Evolutionary conservation across 768 basidiomycete species (phyloP), one percentile per base, ranked within the genome.

Genomic region (Botryobasidium botryosum): DNA sequence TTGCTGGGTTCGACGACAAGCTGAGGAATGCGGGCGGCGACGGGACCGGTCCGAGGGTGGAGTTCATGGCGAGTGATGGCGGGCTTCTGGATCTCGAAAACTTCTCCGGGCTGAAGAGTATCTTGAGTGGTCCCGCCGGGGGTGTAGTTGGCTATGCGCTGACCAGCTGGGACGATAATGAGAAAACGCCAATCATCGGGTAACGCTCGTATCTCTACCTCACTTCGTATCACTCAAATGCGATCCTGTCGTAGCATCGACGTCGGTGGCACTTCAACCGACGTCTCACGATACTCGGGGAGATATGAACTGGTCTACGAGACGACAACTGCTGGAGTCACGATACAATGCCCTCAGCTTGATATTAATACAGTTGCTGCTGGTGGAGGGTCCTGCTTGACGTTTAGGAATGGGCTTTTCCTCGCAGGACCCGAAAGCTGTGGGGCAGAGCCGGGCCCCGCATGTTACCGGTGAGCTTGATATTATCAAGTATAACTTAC

Each of bases 281-380:
- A 97, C 55, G 91, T 94, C 2, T 92, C 88, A 5, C 74, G 92
- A 27, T 96, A 80, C 57, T 81, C 82, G 15, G 92, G 90, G 0
- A 69, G 80, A 26, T 90, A 88, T 56, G 90, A 96, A 58, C 70
- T 86, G 15, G 86, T 92, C 2, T 92, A 88, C 55, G 91, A 96
- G 59, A 90, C 91, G 0, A 92, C 90, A 0, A 96, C 91, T 0
- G 91, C 91, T 0, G 87, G 90, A 1, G 79, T 94, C 17, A 82
- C 82, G 0, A 85, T 96, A 42, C 86, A 91, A 56, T 81, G 79
- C 1, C 86, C 90, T 0, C 88, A 92, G 53, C 71, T 96, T 15
- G 90, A 94, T 55, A 91, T 96, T 60, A 92, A 92, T 58, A 88
- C 86, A 4, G 88, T 94, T 39, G 91, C 91, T 5, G 91, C 92